Evolutionary conservation across 805 yeast genomes (phyloP), one percentile per base, ranked within the genome.

Genomic region (Huiozyma sinensis): DNA sequence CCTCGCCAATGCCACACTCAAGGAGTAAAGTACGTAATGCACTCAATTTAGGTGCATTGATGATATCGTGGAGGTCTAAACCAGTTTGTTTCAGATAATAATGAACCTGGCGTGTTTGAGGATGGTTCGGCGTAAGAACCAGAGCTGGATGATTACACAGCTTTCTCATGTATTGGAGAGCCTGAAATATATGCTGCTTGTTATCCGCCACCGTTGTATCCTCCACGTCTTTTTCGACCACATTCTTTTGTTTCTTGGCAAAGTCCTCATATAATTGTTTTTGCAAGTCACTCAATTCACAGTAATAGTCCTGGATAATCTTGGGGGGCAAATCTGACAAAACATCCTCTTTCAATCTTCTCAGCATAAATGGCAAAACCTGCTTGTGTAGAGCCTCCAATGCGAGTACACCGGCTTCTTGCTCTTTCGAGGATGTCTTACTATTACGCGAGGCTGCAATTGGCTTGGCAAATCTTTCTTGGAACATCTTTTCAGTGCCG

Each of bases 241-340:
- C 68, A 5, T 73, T 65, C 61, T 85, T 86, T 57, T 92, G 97
- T 58, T 84, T 85, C 55, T 75, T 78, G 7, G 92, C 88, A 66
- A 92, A 92, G 61, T 87, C 95, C 47, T 79, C 83, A 67, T 92
- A 94, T 39, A 92, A 69, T 53, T 81, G 83, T 56, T 81, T 83
- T 61, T 92, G 99, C 45, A 88, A 68, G 50, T 87, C 95, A 53
- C 95, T 86, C 49, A 94, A 71, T 52, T 92, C 97, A 68, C 98
- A 92, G 63, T 92, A 92, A 63, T 92, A 90, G 67, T 92, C 99
- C 63, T 92, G 99, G 52, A 92, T 92, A 54, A 94, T 92, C 65
- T 92, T 92, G 35, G 99, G 99, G 7, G 99, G 99, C 53, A 92
- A 71, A 61, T 92, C 99, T 1, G 94, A 83, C 43, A 92, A 69